Evolutionary conservation across 2,329 filamentous ascomycete genomes (phyloP), one percentile per base, ranked within the genome.

Genomic region (Fragosphaeria purpurea): DNA sequence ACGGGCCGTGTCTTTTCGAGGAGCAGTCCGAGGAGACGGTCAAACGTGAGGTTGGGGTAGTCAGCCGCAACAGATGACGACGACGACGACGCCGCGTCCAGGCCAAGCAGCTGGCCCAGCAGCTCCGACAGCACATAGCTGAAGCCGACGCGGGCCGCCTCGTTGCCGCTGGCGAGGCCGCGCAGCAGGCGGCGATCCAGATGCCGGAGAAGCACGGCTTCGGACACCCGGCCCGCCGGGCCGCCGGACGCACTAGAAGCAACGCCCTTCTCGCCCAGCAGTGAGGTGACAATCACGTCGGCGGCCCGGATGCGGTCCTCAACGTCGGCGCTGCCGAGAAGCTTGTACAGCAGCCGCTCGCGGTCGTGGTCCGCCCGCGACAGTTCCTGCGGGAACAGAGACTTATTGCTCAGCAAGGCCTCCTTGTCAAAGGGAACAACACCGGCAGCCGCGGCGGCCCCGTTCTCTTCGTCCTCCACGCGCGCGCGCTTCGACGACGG

Each of bases 61-160:
- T 71, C 75, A 6, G 69, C 63, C 34, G 66, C 60, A 8, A 67
- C 65, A 22, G 22, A 22, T 1, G 13, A 22, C 1, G 31, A 22
- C 2, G 13, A 22, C 1, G 31, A 35, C 4, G 10, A n/a, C 11
- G 9, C n/a, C 6, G 69, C 61, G 41, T 71, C 67, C 11, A 70
- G 58, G 1, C 79, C 79, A 60, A 85, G 86, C 5, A 90, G 68
- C 60, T 91, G 80, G 5, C 79, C 75, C 43, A 95, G 64, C 7
- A 94, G 70, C 66, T 96, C 90, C 0, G 89, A 85, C 57, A 97
- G 70, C 0, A 91, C 91, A 50, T 96, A 75, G 49, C 88, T 95
- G 65, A 95, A 96, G 4, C 93, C 93, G 47, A 93, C 71, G 32
- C 93, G 79, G 13, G 91, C 88, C 10, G 87, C 88, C 69, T 95